Evolutionary conservation across 148 eudicot species (phyloP).

Genomic region (Pouteria glomerata): DNA sequence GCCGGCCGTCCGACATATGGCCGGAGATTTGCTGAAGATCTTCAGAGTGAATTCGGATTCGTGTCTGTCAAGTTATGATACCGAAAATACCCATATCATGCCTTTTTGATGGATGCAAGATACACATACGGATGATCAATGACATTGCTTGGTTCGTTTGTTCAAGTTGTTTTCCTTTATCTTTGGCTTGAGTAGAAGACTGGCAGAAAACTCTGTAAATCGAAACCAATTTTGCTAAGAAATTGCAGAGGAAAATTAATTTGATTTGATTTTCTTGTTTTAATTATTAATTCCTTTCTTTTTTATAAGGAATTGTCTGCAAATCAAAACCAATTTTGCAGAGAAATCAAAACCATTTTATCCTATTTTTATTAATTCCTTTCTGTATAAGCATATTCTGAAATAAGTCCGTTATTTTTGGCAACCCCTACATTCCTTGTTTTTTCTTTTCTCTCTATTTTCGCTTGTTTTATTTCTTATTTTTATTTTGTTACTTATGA

Average conservation of each 20-base stretch:
- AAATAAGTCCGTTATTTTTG: too few relatives aligned
- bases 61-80: constrained; percentile 51
- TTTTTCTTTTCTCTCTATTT: too few relatives aligned
- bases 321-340: too few relatives aligned
- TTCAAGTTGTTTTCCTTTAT: not conserved
- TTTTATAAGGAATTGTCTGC: too few relatives aligned
- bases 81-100: constrained; percentile 74
- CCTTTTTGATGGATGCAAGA: constrained; percentile 37
- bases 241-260: constrained; percentile 8
- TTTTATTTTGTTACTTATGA: too few relatives aligned
- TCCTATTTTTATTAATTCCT: too few relatives aligned
- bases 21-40: constrained; percentile 59
- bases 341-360: too few relatives aligned
- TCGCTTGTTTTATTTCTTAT: too few relatives aligned
- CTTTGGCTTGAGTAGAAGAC: not conserved
- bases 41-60: constrained; percentile 51
- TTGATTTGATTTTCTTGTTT: constrained; percentile 8
- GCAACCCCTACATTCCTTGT: too few relatives aligned
- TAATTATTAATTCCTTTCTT: not conserved
- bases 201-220: constrained; percentile 12
- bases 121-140: too few relatives aligned
- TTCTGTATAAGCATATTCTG: too few relatives aligned
- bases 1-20: constrained; percentile 56
- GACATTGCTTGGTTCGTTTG: too few relatives aligned
- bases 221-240: constrained; percentile 19